phyloP scores from a whole-genome alignment of 768 basidiomycete species.

The Hemileccinum rubropunctum region DNA sequence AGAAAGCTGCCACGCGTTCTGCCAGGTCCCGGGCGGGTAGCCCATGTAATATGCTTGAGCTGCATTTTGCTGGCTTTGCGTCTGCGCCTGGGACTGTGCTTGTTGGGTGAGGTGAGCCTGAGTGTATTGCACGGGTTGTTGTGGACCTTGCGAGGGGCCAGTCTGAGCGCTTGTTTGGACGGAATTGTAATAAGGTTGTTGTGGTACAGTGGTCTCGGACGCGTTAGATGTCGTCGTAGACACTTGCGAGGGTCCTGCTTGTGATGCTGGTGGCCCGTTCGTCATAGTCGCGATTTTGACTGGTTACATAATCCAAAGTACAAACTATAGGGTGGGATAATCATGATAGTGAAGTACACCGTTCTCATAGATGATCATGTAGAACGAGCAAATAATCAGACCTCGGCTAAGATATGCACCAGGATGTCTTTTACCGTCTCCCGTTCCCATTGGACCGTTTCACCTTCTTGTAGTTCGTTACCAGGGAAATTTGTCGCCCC shows the following conservation, averaged over 20 bases:
- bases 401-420: conserved; percentile 53
- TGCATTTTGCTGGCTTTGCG: conserved; percentile 27
- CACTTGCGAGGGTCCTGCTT: conserved; percentile 37
- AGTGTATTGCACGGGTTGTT: conserved; percentile 17
- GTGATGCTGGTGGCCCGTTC: conserved; percentile 39
- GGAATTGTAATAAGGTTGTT: conserved; percentile 10
- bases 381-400: conserved; percentile 29
- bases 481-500: conserved; percentile 41
- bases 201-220: conserved; percentile 7
- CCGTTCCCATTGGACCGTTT: conserved; percentile 35
- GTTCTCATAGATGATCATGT: too few species aligned
- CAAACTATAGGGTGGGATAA: too few species aligned
- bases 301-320: not conserved
- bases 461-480: conserved; percentile 15
- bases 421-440: conserved; percentile 66
- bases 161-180: conserved; percentile 14
- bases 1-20: conserved; percentile 34
- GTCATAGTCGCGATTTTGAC: conserved; percentile 28
- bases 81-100: conserved; percentile 16
- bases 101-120: conserved; percentile 20
- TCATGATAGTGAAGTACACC: too few species aligned
- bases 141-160: conserved; percentile 17
- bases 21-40: conserved; percentile 33
- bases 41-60: conserved; percentile 32
- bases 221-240: conserved; percentile 6